Conservation (phyloP, 2,329 filamentous ascomycete species). For the Epichloe sibirici region DNA sequence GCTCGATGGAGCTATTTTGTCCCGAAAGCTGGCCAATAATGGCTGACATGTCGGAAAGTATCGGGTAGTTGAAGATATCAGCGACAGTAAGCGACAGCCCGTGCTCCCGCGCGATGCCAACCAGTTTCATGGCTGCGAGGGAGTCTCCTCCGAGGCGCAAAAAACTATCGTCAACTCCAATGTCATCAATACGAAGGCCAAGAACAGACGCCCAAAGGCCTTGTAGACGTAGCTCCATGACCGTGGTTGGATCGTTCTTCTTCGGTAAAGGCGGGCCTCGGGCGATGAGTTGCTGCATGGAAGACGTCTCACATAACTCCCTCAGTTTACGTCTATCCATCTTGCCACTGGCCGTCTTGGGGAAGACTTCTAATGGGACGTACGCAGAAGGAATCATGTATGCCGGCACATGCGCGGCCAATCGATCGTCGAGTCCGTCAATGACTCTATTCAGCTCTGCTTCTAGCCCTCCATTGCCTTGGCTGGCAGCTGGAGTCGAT, state of each 20-base stretch:
- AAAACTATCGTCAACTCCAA: conserved; percentile 31
- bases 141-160: conserved; percentile 36
- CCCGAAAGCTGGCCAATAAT: neutral
- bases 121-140: conserved; percentile 31
- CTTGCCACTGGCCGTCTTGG: neutral
- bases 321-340: neutral
- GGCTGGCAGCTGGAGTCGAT: neutral
- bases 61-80: conserved; percentile 24
- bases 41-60: conserved; percentile 1
- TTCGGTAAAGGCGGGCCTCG: neutral
- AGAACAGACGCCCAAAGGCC: conserved; percentile 8
- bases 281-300: neutral
- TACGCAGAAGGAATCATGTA: conserved; percentile 4
- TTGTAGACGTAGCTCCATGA: neutral
- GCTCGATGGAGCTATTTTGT: neutral
- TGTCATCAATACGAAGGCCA: conserved; percentile 7
- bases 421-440: neutral
- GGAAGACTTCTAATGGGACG: neutral
- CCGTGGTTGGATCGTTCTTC: neutral
- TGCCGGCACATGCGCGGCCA: neutral
- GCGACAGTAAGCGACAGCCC: conserved; percentile 27
- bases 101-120: conserved; percentile 19
- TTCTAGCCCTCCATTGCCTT: neutral
- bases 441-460: neutral
- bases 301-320: neutral